Evolutionary conservation across 208 protist genomes (phyloP), one percentile per base, ranked within the genome.

Genomic region (Porcisia deanei): DNA sequence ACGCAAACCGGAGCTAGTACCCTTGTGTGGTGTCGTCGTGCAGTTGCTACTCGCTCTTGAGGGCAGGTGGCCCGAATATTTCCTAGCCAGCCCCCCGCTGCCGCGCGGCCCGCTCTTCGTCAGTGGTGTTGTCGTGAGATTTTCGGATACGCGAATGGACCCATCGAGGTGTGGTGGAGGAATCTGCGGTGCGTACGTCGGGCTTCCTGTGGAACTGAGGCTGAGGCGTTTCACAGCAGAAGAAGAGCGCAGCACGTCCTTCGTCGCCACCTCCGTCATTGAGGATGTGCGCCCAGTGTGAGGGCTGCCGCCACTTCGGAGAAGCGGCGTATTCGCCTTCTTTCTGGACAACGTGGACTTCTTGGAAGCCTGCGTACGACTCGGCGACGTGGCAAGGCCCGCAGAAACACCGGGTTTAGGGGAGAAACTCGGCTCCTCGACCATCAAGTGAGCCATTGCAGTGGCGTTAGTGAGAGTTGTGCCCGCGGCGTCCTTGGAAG

Each of bases 111-210:
- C 54, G 4, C 25, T 25, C 53, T 53, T 63, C 6, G 61, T 49
- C 5, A 54, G 1, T 1, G 22, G 63, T n/a, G 61, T 59, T 12
- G 54, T 41, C 39, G 76, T 45, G 0, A 53, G 8, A 47, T 34
- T 20, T 3, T 57, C 14, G 22, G 47, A 14, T 20, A 45, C 49
- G 30, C 20, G 30, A 16, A 67, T 30, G 1, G 66, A 18, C 53
- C 66, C 2, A 64, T 59, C 20, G 45, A 73, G 1, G 25, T n/a
- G 12, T 34, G 55, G 22, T 16, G 71, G 71, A 14, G 70, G 55
- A 18, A 81, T 63, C 54, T 64, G 59, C 55, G 76, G 64, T 25
- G 71, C 76, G 22, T 66, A 34, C 2, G 43, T 20, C 39, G 76
- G 0, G 39, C 14, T 59, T 3, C 8, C 9, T 5, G 43, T 49